These are phyloP conservation scores for Aspergillus affinis DNA, from an alignment of 495 filamentous ascomycete genomes.

Conservation along the genomic window DNA sequence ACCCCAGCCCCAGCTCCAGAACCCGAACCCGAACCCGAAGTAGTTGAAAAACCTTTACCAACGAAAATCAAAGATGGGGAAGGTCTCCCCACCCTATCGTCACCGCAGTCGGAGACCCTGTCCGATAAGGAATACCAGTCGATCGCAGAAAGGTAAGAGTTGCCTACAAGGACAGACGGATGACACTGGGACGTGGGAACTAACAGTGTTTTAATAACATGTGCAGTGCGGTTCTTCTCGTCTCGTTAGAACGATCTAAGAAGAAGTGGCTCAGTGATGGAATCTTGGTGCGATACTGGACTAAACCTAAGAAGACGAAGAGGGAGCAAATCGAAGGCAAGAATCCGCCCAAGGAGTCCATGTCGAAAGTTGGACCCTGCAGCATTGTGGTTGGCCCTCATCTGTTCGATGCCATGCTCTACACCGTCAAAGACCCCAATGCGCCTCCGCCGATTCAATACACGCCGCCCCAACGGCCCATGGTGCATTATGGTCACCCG, in stretches of 20 bases:
- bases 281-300: slow-evolving; percentile 91
- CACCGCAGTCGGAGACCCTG: slow-evolving; percentile 65
- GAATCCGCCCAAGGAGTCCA: slow-evolving; percentile 83
- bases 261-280: slow-evolving; percentile 86
- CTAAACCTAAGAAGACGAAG: slow-evolving; percentile 82
- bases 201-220: background rate
- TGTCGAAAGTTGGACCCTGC: slow-evolving; percentile 78
- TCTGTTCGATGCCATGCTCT: slow-evolving; percentile 83
- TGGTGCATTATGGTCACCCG: slow-evolving; percentile 70
- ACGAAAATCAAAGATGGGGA: slow-evolving; percentile 64
- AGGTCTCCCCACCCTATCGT: slow-evolving; percentile 69
- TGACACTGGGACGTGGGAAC: background rate
- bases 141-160: slow-evolving; percentile 72
- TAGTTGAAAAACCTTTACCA: slow-evolving; percentile 58
- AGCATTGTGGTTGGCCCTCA: slow-evolving; percentile 88
- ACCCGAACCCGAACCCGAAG: slow-evolving; percentile 22
- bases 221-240: slow-evolving; percentile 74
- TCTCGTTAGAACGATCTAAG: slow-evolving; percentile 81
- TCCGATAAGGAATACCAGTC: slow-evolving; percentile 73
- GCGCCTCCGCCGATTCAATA: slow-evolving; percentile 50
- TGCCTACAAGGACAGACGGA: background rate
- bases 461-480: slow-evolving; percentile 52
- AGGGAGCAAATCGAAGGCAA: slow-evolving; percentile 66
- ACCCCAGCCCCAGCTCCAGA: slow-evolving; percentile 27
- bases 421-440: slow-evolving; percentile 72